Base-by-base conservation (phyloP, 2,329 filamentous ascomycete species). In the Ceratocystis eucalypticola region DNA sequence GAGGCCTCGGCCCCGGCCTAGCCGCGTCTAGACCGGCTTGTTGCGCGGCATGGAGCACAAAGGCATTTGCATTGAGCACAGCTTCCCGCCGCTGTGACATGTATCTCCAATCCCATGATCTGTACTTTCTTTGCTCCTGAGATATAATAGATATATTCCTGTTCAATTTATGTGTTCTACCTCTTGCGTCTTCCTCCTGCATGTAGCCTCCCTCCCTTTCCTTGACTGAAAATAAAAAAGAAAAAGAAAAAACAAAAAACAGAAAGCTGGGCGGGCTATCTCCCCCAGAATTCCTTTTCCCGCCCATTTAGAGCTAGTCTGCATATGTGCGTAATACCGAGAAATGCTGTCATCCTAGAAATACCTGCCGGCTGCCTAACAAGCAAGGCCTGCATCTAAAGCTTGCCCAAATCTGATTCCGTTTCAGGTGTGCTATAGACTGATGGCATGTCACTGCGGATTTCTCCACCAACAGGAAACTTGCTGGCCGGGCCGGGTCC, bases 381-480 rank as follows among this genome's bases (percentile, higher is more conserved):
- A 22, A 28, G 20, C 22, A 53, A 53, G 48, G 8, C 48, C n/a
- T 50, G 45, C n/a, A 7, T 4, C 17, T 48, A 28, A 17, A 12
- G 30, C 41, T 50, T 22, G 22, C 22, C 44, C 5, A 37, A 15
- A 8, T 64, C 62, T 10, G 15, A 28, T n/a, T 37, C 37, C 6
- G 59, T 22, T 17, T 41, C 45, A 65, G 41, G 45, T 1, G 28
- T 41, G 7, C 61, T 33, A 20, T 64, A 65, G 20, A 67, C 61
- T 25, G 41, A 37, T 22, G 65, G 65, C 62, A 65, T 67, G 30
- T 65, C 63, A 41, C 61, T 53, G 28, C 61, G 28, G 17, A 65
- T 37, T 55, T 62, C 50, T 20, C 50, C 66, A 12, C 62, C 68
- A 44, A 68, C 53, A 17, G 64, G 65, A 53, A 65, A 64, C 28